Evolutionary conservation across 768 basidiomycete species (phyloP).

Genomic region (Stropharia rugosoannulata): DNA sequence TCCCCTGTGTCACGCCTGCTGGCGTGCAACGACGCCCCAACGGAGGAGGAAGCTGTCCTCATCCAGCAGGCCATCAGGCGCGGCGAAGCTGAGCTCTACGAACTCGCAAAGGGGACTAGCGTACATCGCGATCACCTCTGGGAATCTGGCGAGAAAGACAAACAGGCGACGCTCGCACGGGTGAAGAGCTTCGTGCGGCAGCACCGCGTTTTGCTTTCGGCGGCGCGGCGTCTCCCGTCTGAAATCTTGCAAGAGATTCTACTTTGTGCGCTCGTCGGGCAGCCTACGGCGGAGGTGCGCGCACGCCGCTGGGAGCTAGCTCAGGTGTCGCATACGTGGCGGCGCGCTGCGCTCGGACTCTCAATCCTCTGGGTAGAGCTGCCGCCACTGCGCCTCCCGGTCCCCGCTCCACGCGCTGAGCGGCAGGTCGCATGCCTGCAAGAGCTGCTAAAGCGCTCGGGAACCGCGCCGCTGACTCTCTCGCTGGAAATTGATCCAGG

Average conservation of each 20-base stretch:
- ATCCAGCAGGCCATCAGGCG: background rate
- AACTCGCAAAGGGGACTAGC: background rate
- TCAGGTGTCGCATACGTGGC: background rate
- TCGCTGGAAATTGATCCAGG: background rate
- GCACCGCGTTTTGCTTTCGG: conserved; percentile 1
- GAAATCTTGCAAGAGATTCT: conserved; percentile 9
- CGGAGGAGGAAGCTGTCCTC: background rate
- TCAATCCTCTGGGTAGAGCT: conserved; percentile 1
- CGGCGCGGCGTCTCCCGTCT: background rate
- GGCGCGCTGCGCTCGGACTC: background rate
- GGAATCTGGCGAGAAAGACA: background rate
- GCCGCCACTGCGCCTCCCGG: background rate
- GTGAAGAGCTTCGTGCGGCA: background rate
- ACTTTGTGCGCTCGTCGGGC: background rate
- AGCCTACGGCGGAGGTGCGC: background rate
- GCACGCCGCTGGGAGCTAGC: background rate
- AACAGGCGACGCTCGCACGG: background rate
- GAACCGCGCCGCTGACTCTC: background rate
- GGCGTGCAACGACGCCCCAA: background rate
- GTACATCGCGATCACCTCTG: background rate
- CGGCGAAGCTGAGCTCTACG: background rate
- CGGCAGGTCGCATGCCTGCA: background rate
- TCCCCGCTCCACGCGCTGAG: background rate
- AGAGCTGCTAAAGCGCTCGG: conserved; percentile 2
- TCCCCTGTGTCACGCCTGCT: conserved; percentile 8